Evolutionary conservation across 2,329 filamentous ascomycete species (phyloP), one percentile per base, ranked within the genome.

Genomic region (Trichocomaceae sp.): DNA sequence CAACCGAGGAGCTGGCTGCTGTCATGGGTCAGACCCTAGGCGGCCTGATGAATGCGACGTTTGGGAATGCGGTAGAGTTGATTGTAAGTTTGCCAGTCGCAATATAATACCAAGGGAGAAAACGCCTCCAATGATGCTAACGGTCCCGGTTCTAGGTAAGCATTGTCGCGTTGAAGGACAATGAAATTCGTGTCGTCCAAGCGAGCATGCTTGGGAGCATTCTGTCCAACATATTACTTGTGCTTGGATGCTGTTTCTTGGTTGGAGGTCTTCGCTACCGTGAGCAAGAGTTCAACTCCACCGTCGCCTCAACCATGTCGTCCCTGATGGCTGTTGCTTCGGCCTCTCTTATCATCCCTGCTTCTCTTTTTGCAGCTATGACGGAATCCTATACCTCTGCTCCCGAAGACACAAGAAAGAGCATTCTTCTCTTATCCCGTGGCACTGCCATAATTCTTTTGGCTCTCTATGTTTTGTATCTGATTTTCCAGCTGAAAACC

Each of bases 191-290:
- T 64, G 91, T 97, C 61, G 92, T 97, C n/a, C 93, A 97, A 75
- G 87, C 92, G 19, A 95, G 90, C 60, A 97, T 97, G 91, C 84
- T 97, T 33, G 92, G 93, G 47, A 95, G 88, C 66, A 95, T 97
- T 63, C 79, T 97, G 39, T 96, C 92, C 61, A 97, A 97, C 72
- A 85, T 96, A 60, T 80, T 97, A 7, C 83, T 97, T 20, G 92
- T 90, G 47, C 80, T 90, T 67, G 86, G 87, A 63, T 88, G 88
- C 79, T 90, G 86, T 71, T 90, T 90, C 75, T 77, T 90, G 61
- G 80, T 87, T 54, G 88, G 88, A 54, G 88, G 88, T 31, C 74
- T 90, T 57, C 77, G 79, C 59, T 83, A 84, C 72, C 79, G 79
- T 45, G 85, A 92, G 69, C 88, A 92, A 67, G 74, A 65, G 2